These are phyloP conservation scores for Pichia insulana DNA, from an alignment of 805 yeast genomes.

Conservation along the genomic window DNA sequence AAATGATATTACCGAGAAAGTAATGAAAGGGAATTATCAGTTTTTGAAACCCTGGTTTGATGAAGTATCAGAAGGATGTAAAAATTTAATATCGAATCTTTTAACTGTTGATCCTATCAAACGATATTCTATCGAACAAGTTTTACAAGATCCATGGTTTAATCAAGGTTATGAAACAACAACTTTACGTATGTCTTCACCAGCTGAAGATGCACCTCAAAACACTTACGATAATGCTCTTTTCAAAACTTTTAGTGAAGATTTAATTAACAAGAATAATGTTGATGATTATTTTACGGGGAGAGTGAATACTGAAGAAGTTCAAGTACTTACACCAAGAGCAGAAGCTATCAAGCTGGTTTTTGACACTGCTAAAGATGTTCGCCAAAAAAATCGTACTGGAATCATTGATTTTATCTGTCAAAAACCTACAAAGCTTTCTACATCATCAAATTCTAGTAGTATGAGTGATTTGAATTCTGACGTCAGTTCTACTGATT, in stretches of 20 bases:
- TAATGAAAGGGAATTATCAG: conserved; percentile 62
- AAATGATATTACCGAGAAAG: conserved; percentile 53
- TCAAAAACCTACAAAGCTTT: background rate
- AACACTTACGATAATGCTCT: conserved; percentile 21
- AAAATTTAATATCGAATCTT: conserved; percentile 55
- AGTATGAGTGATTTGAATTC: conserved; percentile 14
- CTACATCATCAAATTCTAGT: conserved; percentile 6
- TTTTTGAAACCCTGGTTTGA: conserved; percentile 86
- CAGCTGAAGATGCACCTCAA: conserved; percentile 26
- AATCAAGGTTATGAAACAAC: conserved; percentile 22
- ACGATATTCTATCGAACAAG: conserved; percentile 60
- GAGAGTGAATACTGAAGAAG: conserved; percentile 6
- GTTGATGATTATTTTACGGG: conserved; percentile 18
- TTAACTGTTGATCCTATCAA: conserved; percentile 61
- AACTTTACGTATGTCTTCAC: conserved; percentile 9
- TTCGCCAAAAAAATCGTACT: conserved; percentile 10
- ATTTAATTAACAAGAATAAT: conserved; percentile 16
- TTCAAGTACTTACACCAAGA: conserved; percentile 25
- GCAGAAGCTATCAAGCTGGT: conserved; percentile 32
- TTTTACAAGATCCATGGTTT: conserved; percentile 66
- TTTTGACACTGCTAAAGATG: conserved; percentile 28
- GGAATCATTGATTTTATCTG: background rate
- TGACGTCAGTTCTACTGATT: conserved; percentile 10
- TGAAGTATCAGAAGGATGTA: conserved; percentile 65
- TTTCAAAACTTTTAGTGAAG: conserved; percentile 22